A percentile compares a stretch with the other conserved stretches of the same genome.
Evolutionary conservation across 1,139 yeast species (phyloP).

Genomic region (Yamadazyma atmosphaerica): DNA sequence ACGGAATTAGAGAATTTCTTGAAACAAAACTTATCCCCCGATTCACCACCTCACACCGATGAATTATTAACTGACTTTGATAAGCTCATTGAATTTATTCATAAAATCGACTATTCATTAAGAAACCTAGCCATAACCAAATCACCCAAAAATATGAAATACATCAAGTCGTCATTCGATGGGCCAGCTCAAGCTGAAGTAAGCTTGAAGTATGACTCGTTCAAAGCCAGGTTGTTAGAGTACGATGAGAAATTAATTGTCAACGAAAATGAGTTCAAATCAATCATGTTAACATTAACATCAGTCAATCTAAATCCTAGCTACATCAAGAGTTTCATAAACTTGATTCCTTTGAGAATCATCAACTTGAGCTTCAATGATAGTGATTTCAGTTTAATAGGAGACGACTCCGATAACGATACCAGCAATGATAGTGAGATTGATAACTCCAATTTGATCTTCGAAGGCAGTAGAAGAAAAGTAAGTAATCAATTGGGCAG

Average conservation of each 20-base stretch:
- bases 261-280: constrained; percentile 15
- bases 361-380: constrained; percentile 15
- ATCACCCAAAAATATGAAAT: constrained; percentile 11
- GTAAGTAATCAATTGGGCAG: constrained; percentile 22
- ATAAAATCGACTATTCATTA: constrained; percentile 17
- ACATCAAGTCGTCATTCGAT: constrained; percentile 6
- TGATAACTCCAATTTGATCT: constrained; percentile 22
- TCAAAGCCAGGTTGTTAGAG: constrained; percentile 12
- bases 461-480: constrained; percentile 25
- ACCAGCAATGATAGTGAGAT: constrained; percentile 19
- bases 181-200: neutral
- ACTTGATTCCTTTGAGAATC: constrained; percentile 15
- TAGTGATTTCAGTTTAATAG: constrained; percentile 17
- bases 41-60: constrained; percentile 5
- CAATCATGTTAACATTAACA: constrained; percentile 14
- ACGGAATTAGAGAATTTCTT: constrained; percentile 12
- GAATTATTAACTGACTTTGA: constrained; percentile 15
- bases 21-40: constrained; percentile 5
- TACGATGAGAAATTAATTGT: constrained; percentile 15
- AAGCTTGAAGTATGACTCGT: constrained; percentile 7
- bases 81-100: constrained; percentile 14
- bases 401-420: constrained; percentile 17
- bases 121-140: constrained; percentile 12
- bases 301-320: constrained; percentile 10
- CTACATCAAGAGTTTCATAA: constrained; percentile 15